These are phyloP conservation scores for Peziza echinospora DNA, from an alignment of 495 filamentous ascomycete genomes.

Conservation along the genomic window DNA sequence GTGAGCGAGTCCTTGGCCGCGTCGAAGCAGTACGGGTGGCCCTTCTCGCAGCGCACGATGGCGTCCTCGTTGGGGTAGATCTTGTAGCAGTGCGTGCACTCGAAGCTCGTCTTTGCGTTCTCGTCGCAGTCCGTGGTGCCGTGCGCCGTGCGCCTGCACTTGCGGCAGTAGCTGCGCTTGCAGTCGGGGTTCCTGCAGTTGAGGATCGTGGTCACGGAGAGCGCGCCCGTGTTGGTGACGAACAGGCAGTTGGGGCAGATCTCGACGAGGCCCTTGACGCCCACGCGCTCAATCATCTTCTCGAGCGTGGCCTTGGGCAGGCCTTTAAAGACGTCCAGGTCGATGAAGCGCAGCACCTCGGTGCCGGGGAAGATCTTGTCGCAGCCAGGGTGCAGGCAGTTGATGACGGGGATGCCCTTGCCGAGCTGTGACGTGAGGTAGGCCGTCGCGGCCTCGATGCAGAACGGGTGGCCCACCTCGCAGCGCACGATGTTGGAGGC, in stretches of 20 bases:
- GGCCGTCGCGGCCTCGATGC: too few relatives aligned
- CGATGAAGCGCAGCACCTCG: too few relatives aligned
- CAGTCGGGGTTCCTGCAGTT: too few relatives aligned
- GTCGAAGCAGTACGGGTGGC: constrained; percentile 5
- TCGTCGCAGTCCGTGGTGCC: constrained; percentile 1
- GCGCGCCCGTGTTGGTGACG: neutral
- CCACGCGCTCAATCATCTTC: constrained; percentile 3
- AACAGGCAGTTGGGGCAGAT: constrained; percentile 5
- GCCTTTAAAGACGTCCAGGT: too few relatives aligned
- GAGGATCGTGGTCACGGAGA: neutral
- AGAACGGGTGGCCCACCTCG: too few relatives aligned
- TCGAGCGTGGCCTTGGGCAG: constrained; percentile 1
- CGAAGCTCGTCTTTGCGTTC: neutral
- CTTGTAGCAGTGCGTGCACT: constrained; percentile 2
- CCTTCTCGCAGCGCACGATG: constrained; percentile 6
- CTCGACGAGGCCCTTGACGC: neutral
- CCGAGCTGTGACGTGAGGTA: too few relatives aligned
- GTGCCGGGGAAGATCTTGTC: too few relatives aligned
- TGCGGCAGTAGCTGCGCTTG: constrained; percentile 1
- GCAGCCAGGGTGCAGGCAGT: too few relatives aligned
- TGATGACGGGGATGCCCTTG: too few relatives aligned
- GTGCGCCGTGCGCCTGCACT: constrained; percentile 2
- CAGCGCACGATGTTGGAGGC: too few relatives aligned
- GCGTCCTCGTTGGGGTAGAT: neutral
- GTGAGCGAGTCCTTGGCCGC: constrained; percentile 2